Conservation (phyloP, 441 rosid genomes). For the Aleurites moluccanus region DNA sequence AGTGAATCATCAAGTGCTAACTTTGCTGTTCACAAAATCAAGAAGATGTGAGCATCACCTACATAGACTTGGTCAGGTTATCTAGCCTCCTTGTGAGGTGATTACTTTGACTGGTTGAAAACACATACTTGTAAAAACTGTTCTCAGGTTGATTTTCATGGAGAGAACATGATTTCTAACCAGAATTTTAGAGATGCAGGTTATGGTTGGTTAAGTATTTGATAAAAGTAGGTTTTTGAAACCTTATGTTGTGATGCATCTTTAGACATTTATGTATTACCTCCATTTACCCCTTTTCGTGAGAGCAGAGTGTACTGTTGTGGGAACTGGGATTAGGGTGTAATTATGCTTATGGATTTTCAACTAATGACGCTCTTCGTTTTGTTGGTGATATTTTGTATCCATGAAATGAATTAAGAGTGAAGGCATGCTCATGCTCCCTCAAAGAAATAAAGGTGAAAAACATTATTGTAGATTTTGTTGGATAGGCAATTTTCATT, state of each 20-base stretch:
- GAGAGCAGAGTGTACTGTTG: too few relatives aligned
- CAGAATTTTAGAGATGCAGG: not conserved
- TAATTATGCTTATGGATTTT: not conserved
- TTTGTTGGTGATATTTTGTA: not conserved
- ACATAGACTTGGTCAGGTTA: not conserved
- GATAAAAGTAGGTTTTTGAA: not conserved
- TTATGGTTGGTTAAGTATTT: not conserved
- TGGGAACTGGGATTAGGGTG: not conserved
- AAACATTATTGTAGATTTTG: too few relatives aligned
- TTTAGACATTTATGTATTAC: not conserved
- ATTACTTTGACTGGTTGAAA: not conserved
- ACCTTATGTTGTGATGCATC: not conserved
- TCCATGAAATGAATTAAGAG: too few relatives aligned
- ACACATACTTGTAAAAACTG: not conserved
- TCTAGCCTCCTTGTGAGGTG: not conserved
- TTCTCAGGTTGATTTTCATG: not conserved
- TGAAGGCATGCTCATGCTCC: too few relatives aligned
- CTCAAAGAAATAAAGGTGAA: not conserved
- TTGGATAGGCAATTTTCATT: too few relatives aligned
- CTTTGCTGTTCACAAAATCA: too few relatives aligned
- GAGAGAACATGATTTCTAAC: not conserved
- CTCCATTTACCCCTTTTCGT: not conserved
- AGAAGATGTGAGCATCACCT: not conserved
- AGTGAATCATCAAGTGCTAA: conserved; percentile 16
- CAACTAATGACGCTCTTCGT: not conserved